phyloP scores from a whole-genome alignment of 495 filamentous ascomycete genomes.

The Podospora comata region DNA sequence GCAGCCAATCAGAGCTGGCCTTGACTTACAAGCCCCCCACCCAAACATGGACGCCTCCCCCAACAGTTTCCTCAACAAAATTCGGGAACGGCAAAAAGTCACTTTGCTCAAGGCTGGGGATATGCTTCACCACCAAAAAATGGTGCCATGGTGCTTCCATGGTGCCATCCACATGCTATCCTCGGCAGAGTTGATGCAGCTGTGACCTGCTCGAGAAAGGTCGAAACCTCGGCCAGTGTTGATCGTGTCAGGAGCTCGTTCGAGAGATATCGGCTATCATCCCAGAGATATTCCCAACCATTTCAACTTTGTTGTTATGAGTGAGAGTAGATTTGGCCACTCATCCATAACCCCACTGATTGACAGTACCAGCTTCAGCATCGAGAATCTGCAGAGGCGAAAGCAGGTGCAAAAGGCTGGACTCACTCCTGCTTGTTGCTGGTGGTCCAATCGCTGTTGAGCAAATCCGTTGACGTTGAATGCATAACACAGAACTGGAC shows the following conservation, averaged over 20 bases:
- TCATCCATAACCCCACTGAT: not conserved
- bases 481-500: not conserved
- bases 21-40: conserved; percentile 6
- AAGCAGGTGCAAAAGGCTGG: conserved; percentile 6
- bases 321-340: not conserved
- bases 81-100: conserved; percentile 16
- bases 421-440: not conserved
- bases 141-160: conserved; percentile 8
- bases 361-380: not conserved
- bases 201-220: not conserved
- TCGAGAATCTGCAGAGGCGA: not conserved
- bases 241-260: conserved; percentile 16
- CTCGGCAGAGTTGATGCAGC: conserved; percentile 22
- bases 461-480: not conserved
- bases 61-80: conserved; percentile 42
- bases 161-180: conserved; percentile 26
- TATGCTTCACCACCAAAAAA: conserved; percentile 12
- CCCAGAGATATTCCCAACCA: not conserved
- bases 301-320: not conserved
- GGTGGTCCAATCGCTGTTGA: conserved; percentile 1
- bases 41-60: conserved; percentile 23
- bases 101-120: conserved; percentile 11
- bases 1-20: conserved; percentile 16
- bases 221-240: conserved; percentile 9
- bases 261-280: conserved; percentile 8